Percentiles rank a stretch among this genome's conserved stretches.
These are phyloP conservation scores for Neurospora sp. DNA, from an alignment of 495 filamentous ascomycete genomes.

Conservation along the genomic window DNA sequence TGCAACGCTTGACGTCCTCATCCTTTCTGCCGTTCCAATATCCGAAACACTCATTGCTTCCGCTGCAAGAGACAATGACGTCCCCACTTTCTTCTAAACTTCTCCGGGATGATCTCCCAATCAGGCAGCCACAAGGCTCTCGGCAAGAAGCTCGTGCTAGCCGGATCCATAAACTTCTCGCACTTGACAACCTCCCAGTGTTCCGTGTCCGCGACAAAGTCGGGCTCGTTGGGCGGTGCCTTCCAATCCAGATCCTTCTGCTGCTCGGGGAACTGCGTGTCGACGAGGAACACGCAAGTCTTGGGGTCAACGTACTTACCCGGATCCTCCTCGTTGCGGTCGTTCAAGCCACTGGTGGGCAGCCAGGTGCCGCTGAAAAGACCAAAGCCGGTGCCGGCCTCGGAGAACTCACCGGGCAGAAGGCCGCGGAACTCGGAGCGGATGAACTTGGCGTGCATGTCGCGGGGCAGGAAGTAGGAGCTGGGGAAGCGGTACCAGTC, in stretches of 20 bases:
- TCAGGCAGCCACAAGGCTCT: slow-evolving; percentile 80
- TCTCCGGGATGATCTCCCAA: slow-evolving; percentile 54
- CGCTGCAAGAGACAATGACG: slow-evolving; percentile 68
- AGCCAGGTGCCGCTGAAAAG: slow-evolving; percentile 71
- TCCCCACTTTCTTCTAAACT: slow-evolving; percentile 65
- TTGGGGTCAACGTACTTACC: slow-evolving; percentile 75
- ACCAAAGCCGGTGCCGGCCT: slow-evolving; percentile 48
- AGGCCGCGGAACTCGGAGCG: slow-evolving; percentile 83
- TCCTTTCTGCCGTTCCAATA: too few species aligned
- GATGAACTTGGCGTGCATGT: slow-evolving; percentile 75
- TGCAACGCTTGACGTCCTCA: too few species aligned
- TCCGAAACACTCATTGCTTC: slow-evolving; percentile 16
- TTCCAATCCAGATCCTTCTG: slow-evolving; percentile 23
- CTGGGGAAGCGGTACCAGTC: slow-evolving; percentile 99
- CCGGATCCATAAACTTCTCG: slow-evolving; percentile 68
- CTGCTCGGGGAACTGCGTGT: slow-evolving; percentile 64
- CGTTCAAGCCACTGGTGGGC: slow-evolving; percentile 80
- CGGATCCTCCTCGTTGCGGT: slow-evolving; percentile 76
- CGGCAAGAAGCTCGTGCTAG: slow-evolving; percentile 59
- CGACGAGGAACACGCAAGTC: slow-evolving; percentile 74
- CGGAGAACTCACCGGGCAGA: slow-evolving; percentile 81
- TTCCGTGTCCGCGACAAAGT: slow-evolving; percentile 56
- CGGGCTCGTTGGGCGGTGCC: slow-evolving; percentile 54
- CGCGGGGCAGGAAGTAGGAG: slow-evolving; percentile 75
- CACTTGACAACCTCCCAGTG: slow-evolving; percentile 71